Percentiles rank a stretch among this genome's conserved stretches.
Conservation (phyloP, 2,329 filamentous ascomycete genomes). For the Endoconidiophora laricicola region DNA sequence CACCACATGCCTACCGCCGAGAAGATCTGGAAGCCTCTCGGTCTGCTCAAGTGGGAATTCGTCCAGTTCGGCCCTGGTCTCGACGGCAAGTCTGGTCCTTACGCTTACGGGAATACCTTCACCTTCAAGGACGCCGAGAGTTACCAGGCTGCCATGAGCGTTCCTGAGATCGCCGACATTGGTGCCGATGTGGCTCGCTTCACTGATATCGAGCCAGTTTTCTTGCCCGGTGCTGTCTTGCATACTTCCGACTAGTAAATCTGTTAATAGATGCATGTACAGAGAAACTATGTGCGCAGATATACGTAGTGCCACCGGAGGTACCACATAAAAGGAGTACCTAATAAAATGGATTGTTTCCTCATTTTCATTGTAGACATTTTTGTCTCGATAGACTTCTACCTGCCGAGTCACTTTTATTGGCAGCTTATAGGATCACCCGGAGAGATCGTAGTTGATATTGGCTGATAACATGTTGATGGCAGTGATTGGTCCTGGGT, state of each 20-base stretch:
- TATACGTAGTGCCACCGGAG: too few relatives aligned
- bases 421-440: too few relatives aligned
- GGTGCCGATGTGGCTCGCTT: slow-evolving; percentile 3
- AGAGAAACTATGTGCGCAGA: too few relatives aligned
- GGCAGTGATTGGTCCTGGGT: too few relatives aligned
- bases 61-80: slow-evolving; percentile 3
- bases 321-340: too few relatives aligned
- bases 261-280: background rate
- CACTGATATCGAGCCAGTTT: slow-evolving; percentile 5
- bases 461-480: too few relatives aligned
- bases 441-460: too few relatives aligned
- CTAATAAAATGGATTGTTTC: too few relatives aligned
- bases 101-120: slow-evolving; percentile 4
- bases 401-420: too few relatives aligned
- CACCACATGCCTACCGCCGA: slow-evolving; percentile 5
- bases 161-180: slow-evolving; percentile 1
- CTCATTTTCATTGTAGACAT: too few relatives aligned
- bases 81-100: slow-evolving; percentile 5
- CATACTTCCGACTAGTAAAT: background rate
- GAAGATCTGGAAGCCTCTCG: slow-evolving; percentile 4
- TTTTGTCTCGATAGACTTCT: too few relatives aligned
- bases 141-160: slow-evolving; percentile 1
- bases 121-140: slow-evolving; percentile 4
- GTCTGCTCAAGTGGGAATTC: slow-evolving; percentile 7
- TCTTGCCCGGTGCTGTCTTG: background rate